Base-by-base conservation (phyloP, 2,329 filamentous ascomycete species). In the Nemania serpens region DNA sequence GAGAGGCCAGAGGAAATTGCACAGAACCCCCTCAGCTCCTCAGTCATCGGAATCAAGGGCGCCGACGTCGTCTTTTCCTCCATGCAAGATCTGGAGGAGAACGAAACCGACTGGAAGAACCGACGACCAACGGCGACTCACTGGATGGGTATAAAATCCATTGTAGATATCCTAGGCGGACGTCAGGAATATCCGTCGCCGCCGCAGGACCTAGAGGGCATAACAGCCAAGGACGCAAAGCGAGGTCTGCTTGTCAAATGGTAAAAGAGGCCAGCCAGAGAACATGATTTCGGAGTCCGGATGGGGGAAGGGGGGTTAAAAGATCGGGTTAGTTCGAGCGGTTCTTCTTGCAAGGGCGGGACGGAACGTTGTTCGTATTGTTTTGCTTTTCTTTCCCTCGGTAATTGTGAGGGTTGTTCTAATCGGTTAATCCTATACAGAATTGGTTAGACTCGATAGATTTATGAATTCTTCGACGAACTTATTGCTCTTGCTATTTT, bases 101-200 rank as follows among this genome's bases (percentile, higher is more conserved):
- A 86, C 22, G 91, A 93, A 71, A 98, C 95, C 3, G 94, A 99
- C 79, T 99, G 95, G 95, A 86, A 88, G 66, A 93, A 96, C 75
- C 84, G 95, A 52, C 83, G 95, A 52, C 94, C 95, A 48, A 91
- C 87, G 77, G 78, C 87, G 56, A 91, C 95, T 68, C 93, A 92
- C 80, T 99, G 95, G 95, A 80, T 91, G 69, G 82, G 82, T 51
- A 80, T 97, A 75, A 91, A 92, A 77, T 82, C 88, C 51, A 86
- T 92, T 29, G 93, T 97, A 2, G 91, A 99, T 74, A 89, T 92
- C 36, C 79, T 99, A 34, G 91, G 89, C 52, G 94, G 93, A 2
- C 83, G 92, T 61, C 85, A 88, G 1, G 63, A 73, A 1, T 83
- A 86, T 69, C 74, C 76, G 1, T 69, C 69, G 66, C 85, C 85